Evolutionary conservation across 2,329 filamentous ascomycete species (phyloP).

Genomic region (Periconia sp.): DNA sequence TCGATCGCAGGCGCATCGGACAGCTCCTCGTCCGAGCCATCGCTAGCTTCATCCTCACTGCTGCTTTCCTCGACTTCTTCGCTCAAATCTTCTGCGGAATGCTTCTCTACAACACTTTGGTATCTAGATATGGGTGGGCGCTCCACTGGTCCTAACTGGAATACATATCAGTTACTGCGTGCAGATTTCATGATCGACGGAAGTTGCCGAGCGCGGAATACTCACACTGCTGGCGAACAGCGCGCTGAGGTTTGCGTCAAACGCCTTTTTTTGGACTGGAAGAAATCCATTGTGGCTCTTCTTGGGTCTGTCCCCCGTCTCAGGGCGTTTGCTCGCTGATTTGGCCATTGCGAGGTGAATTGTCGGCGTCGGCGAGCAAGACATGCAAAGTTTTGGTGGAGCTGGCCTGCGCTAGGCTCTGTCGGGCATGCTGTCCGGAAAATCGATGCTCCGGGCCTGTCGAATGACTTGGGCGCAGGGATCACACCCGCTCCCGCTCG

Average conservation of each 20-base stretch:
- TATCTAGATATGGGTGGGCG: conserved; percentile 50
- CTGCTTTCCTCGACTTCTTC: conserved; percentile 58
- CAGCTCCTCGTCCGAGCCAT: conserved; percentile 13
- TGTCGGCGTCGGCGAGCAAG: conserved; percentile 11
- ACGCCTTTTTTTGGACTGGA: conserved; percentile 38
- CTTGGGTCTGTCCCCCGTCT: conserved; percentile 16
- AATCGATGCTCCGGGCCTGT: not conserved
- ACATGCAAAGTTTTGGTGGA: conserved; percentile 44
- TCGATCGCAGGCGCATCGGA: no score
- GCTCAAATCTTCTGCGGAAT: no score
- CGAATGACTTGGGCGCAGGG: conserved; percentile 9
- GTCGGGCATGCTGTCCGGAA: conserved; percentile 1
- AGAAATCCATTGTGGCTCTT: conserved; percentile 26
- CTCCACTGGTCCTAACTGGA: conserved; percentile 44
- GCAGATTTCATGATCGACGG: conserved; percentile 1
- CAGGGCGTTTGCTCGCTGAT: conserved; percentile 32
- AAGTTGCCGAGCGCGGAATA: conserved; percentile 15
- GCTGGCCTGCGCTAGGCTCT: conserved; percentile 15
- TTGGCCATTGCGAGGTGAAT: conserved; percentile 40
- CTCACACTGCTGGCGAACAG: conserved; percentile 54
- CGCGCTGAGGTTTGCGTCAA: conserved; percentile 54
- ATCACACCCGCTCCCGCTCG: conserved; percentile 3
- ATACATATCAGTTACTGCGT: conserved; percentile 3
- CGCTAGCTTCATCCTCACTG: conserved; percentile 34
- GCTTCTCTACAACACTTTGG: conserved; percentile 31